Conservation (phyloP, 495 filamentous ascomycete species). For the Neurospora sp. region DNA sequence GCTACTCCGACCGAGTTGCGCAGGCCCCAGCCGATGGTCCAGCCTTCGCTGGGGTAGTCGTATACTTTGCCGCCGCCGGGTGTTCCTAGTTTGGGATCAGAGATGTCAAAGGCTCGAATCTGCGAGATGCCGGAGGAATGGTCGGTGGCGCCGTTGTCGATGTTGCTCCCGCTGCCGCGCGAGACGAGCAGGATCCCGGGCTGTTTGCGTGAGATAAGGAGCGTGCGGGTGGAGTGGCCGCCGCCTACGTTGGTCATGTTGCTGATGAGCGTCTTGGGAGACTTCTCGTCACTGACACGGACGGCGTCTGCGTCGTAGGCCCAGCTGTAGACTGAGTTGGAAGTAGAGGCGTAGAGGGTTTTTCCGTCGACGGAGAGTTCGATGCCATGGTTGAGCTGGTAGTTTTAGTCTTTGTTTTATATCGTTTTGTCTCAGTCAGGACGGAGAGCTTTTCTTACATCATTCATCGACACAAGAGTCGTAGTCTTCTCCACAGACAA, state of each 20-base stretch:
- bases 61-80: conserved; percentile 30
- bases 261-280: conserved; percentile 39
- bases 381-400: conserved; percentile 51
- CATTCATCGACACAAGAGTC: conserved; percentile 14
- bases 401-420: background rate
- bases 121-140: conserved; percentile 47
- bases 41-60: conserved; percentile 37
- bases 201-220: conserved; percentile 41
- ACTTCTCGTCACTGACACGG: conserved; percentile 30
- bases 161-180: conserved; percentile 50
- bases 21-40: conserved; percentile 58
- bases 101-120: conserved; percentile 56
- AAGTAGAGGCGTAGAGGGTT: conserved; percentile 54
- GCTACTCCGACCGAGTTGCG: conserved; percentile 61
- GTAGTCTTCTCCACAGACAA: conserved; percentile 27
- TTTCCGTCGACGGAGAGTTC: conserved; percentile 50
- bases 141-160: conserved; percentile 41
- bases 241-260: conserved; percentile 42
- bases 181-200: conserved; percentile 49
- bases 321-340: conserved; percentile 48
- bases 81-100: conserved; percentile 8
- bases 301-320: conserved; percentile 42
- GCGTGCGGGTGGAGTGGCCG: conserved; percentile 55
- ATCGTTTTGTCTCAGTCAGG: background rate
- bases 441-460: conserved; percentile 27